A percentile compares a stretch with the other conserved stretches of the same genome.
Evolutionary conservation across 371 early-diverging fungal genomes (phyloP).

Genomic region (Mortierella sp.): DNA sequence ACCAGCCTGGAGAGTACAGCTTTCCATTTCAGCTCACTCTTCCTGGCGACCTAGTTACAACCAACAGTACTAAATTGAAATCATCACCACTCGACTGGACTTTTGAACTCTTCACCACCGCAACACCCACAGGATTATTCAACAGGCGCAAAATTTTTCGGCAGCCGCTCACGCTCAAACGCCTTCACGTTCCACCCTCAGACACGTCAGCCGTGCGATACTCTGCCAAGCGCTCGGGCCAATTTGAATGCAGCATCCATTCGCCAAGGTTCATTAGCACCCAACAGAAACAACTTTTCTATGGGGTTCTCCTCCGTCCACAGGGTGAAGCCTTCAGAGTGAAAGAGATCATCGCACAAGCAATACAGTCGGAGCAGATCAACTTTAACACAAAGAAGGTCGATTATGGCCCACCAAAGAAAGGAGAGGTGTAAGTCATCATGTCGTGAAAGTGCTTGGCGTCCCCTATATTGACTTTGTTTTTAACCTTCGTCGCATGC

Average conservation of each 20-base stretch:
- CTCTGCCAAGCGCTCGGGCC: slow-evolving; percentile 19
- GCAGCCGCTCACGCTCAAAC: slow-evolving; percentile 16
- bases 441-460: too few species aligned
- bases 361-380: slow-evolving; percentile 33
- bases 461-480: neutral
- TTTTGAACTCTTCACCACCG: slow-evolving; percentile 20
- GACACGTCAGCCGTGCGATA: slow-evolving; percentile 21
- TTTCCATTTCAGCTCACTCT: slow-evolving; percentile 25
- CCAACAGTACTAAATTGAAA: slow-evolving; percentile 15
- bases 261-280: slow-evolving; percentile 31
- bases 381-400: slow-evolving; percentile 1
- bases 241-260: slow-evolving; percentile 38
- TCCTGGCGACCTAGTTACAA: slow-evolving; percentile 38
- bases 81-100: slow-evolving; percentile 20
- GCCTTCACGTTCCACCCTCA: slow-evolving; percentile 35
- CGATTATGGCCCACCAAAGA: neutral
- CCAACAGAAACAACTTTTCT: neutral
- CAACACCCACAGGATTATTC: slow-evolving; percentile 24
- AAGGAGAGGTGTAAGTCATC: slow-evolving; percentile 1
- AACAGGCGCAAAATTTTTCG: slow-evolving; percentile 21
- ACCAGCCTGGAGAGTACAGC: slow-evolving; percentile 29
- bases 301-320: slow-evolving; percentile 26
- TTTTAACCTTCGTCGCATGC: neutral
- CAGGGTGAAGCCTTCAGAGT: slow-evolving; percentile 8
- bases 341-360: slow-evolving; percentile 22